Percentiles rank a stretch among this genome's conserved stretches.
Conservation (phyloP, 2,329 filamentous ascomycete species). For the Hymenoscyphus fructigenus region DNA sequence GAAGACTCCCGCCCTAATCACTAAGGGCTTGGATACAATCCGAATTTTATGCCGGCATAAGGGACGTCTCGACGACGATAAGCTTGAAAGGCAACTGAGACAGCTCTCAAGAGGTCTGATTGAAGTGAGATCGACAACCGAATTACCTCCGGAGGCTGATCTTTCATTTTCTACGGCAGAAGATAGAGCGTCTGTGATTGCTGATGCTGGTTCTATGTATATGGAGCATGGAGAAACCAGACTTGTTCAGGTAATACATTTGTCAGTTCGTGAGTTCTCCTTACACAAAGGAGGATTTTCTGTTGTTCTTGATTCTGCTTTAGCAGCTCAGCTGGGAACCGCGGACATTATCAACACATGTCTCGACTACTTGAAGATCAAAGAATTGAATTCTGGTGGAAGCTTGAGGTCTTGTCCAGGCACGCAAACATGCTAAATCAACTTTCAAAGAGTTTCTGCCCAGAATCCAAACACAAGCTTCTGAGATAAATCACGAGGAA, state of each 20-base stretch:
- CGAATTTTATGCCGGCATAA: not conserved
- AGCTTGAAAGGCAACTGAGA: constrained; percentile 5
- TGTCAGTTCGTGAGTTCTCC: constrained; percentile 41
- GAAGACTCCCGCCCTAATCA: not conserved
- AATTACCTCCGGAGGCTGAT: not conserved
- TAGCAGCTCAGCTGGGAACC: not conserved
- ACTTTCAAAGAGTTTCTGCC: no score
- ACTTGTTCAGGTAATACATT: constrained; percentile 40
- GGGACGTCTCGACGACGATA: not conserved
- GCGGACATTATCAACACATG: not conserved
- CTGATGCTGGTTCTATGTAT: not conserved
- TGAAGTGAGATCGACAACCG: constrained; percentile 3
- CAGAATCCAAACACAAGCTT: no score
- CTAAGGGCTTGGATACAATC: not conserved
- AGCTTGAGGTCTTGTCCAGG: no score
- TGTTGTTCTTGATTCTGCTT: not conserved
- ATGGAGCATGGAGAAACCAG: not conserved
- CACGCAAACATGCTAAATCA: no score
- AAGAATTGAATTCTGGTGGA: constrained; percentile 12
- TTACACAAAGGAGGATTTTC: constrained; percentile 18
- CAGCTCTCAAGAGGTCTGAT: constrained; percentile 1
- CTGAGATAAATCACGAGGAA: no score
- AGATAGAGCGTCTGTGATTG: not conserved
- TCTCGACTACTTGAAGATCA: constrained; percentile 5
- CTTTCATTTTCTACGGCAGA: no score